Evolutionary conservation across 2,329 filamentous ascomycete species (phyloP).

Genomic region (Epichloe brachyelytri): DNA sequence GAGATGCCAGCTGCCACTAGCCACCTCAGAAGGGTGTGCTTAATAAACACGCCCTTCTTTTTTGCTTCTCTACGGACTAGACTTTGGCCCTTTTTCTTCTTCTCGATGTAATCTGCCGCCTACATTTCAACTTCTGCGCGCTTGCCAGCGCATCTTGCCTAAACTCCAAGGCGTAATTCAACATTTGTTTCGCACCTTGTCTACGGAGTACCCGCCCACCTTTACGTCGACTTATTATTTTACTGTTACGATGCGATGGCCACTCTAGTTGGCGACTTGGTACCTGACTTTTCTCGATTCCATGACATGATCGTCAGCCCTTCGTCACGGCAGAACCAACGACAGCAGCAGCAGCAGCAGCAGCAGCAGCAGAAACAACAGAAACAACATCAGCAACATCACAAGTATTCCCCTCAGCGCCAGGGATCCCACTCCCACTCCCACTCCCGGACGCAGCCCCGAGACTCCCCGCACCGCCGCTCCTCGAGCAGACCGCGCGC

Average conservation of each 20-base stretch:
- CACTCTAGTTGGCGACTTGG: slow-evolving; percentile 56
- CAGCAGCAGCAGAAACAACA: slow-evolving; percentile 27
- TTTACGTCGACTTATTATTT: not conserved
- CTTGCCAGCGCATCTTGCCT: slow-evolving; percentile 2
- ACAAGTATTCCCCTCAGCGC: slow-evolving; percentile 15
- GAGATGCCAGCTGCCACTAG: too few relatives aligned
- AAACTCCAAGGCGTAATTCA: not conserved
- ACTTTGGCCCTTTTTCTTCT: not conserved
- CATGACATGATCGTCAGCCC: slow-evolving; percentile 53
- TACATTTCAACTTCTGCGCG: not conserved
- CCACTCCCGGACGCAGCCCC: slow-evolving; percentile 8
- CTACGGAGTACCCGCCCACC: not conserved
- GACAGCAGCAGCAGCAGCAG: slow-evolving; percentile 16
- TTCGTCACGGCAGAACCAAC: slow-evolving; percentile 32
- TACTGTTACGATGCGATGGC: slow-evolving; percentile 39
- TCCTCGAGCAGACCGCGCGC: slow-evolving; percentile 17
- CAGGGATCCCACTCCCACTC: slow-evolving; percentile 10
- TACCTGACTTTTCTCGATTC: slow-evolving; percentile 58
- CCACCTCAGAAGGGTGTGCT: too few relatives aligned
- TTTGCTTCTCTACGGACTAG: too few relatives aligned
- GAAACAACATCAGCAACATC: slow-evolving; percentile 12
- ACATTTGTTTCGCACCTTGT: not conserved
- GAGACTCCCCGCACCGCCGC: slow-evolving; percentile 13
- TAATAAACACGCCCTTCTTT: too few relatives aligned
- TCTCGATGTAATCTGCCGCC: not conserved